Evolutionary conservation across 306 rosid species (phyloP).

Genomic region (Mimosa bimucronata): DNA sequence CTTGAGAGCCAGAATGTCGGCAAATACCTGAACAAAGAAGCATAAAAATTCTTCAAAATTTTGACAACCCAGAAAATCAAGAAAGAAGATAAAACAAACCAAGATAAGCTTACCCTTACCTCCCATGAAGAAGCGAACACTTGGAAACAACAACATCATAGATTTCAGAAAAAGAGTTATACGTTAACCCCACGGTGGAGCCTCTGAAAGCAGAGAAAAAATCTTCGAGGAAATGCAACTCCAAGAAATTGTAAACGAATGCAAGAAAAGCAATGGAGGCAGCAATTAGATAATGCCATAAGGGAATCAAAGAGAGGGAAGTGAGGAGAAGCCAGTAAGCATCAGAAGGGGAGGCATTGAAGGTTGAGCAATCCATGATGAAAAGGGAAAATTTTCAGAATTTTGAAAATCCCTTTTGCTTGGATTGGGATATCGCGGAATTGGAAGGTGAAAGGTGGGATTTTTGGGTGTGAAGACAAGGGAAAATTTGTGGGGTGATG

Average conservation of each 20-base stretch:
- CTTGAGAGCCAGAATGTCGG: slow-evolving; percentile 86
- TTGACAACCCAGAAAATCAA: neutral
- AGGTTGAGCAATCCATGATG: slow-evolving; percentile 30
- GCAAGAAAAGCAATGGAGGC: neutral
- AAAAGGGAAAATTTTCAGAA: neutral
- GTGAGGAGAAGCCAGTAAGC: slow-evolving; percentile 55
- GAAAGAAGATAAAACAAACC: neutral
- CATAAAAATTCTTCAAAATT: neutral
- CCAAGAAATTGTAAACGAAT: slow-evolving; percentile 71
- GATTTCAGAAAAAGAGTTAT: slow-evolving; percentile 52
- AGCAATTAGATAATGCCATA: slow-evolving; percentile 50
- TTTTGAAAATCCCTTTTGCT: neutral
- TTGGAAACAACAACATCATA: slow-evolving; percentile 75
- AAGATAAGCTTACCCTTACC: slow-evolving; percentile 33
- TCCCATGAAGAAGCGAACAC: slow-evolving; percentile 72
- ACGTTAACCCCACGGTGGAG: slow-evolving; percentile 50
- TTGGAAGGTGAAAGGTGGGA: neutral
- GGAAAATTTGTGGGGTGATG: neutral
- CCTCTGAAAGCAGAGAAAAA: slow-evolving; percentile 65
- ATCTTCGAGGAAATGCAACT: slow-evolving; percentile 68
- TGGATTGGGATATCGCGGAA: neutral
- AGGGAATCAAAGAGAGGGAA: slow-evolving; percentile 57
- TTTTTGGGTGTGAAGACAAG: neutral
- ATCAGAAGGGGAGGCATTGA: neutral
- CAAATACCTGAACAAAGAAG: slow-evolving; percentile 48